These are phyloP conservation scores for Hypoxylon crocopeplum DNA, from an alignment of 495 filamentous ascomycete species.

Conservation along the genomic window DNA sequence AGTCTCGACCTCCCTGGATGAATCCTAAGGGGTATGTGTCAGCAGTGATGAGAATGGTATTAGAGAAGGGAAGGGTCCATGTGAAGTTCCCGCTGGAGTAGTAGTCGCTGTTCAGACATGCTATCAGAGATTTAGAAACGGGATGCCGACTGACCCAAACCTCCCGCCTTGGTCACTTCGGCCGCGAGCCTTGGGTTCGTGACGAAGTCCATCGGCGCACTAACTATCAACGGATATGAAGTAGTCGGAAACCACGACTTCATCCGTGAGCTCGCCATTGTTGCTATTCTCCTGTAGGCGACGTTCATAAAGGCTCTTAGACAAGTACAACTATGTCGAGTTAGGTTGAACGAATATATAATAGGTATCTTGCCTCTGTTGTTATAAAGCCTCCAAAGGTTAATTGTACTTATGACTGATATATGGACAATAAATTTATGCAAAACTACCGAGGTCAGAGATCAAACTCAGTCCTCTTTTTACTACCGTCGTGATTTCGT, in stretches of 20 bases:
- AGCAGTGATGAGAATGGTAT: no score
- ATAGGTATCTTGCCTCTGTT: no score
- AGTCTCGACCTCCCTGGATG: slow-evolving; percentile 46
- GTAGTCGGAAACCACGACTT: slow-evolving; percentile 42
- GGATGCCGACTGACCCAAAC: slow-evolving; percentile 55
- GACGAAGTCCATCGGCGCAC: slow-evolving; percentile 76
- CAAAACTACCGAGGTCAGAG: background rate
- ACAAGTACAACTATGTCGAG: no score
- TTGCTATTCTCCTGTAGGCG: slow-evolving; percentile 10
- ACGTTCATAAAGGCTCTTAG: slow-evolving; percentile 9
- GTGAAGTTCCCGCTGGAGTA: no score
- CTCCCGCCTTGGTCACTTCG: slow-evolving; percentile 71
- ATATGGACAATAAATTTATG: background rate
- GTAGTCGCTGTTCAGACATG: no score
- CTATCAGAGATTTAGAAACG: background rate
- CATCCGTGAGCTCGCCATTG: slow-evolving; percentile 37
- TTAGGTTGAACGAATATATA: no score
- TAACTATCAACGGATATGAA: slow-evolving; percentile 58
- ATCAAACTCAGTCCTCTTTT: background rate
- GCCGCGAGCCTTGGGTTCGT: slow-evolving; percentile 67
- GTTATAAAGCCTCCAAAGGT: no score
- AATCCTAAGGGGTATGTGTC: slow-evolving; percentile 39
- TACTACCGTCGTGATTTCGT: background rate
- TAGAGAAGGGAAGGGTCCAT: no score
- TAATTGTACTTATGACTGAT: background rate